Evolutionary conservation across 306 rosid species (phyloP).

Genomic region (Pachyrhizus erosus): DNA sequence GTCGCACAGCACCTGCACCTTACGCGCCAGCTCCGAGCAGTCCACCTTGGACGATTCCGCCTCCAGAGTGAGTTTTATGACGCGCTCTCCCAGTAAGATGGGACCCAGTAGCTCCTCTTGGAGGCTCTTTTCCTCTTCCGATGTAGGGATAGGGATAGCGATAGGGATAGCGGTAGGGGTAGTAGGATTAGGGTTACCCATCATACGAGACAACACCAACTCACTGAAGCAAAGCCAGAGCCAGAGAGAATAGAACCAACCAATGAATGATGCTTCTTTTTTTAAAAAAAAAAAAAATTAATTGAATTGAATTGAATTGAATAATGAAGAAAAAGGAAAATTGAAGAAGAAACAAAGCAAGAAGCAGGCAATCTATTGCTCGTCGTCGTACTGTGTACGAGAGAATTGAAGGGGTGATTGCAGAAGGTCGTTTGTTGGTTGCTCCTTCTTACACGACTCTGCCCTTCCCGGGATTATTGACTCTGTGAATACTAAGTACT

Average conservation of each 20-base stretch:
- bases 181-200: constrained; percentile 49
- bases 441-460: background rate
- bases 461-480: background rate
- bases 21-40: constrained; percentile 54
- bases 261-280: background rate
- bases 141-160: background rate
- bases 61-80: constrained; percentile 71
- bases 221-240: background rate
- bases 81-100: constrained; percentile 70
- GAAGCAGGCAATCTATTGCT: background rate
- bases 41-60: constrained; percentile 69
- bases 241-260: background rate
- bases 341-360: background rate
- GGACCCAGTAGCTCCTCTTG: constrained; percentile 66
- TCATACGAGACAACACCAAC: background rate
- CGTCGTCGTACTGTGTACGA: background rate
- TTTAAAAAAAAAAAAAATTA: too few relatives aligned
- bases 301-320: background rate
- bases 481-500: background rate
- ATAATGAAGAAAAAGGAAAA: background rate
- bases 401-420: background rate
- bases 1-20: constrained; percentile 65
- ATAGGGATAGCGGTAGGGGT: background rate
- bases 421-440: background rate
- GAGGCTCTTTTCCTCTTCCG: constrained; percentile 56